phyloP scores from a whole-genome alignment of 2,329 filamentous ascomycete species.

The Fusarium gaditjirri region DNA sequence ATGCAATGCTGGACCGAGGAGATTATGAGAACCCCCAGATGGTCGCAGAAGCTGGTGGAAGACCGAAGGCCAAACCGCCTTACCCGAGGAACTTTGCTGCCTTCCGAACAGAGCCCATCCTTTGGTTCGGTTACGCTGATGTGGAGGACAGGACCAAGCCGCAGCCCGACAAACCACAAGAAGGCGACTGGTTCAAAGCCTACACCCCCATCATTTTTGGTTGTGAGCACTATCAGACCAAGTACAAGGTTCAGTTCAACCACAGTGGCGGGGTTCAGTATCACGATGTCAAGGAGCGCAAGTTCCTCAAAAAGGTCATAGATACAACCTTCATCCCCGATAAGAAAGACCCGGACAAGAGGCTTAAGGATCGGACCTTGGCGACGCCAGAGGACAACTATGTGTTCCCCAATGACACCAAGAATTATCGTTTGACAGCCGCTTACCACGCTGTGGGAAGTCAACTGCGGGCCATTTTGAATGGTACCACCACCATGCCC shows the following conservation, averaged over 20 bases:
- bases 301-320: constrained; percentile 32
- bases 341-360: constrained; percentile 25
- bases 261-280: constrained; percentile 36
- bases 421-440: constrained; percentile 33
- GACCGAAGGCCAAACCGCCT: constrained; percentile 22
- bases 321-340: constrained; percentile 30
- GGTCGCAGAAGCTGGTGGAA: constrained; percentile 7
- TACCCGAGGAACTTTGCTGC: constrained; percentile 38
- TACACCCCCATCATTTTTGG: constrained; percentile 44
- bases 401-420: constrained; percentile 26
- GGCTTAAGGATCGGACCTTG: constrained; percentile 32
- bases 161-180: constrained; percentile 19
- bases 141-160: constrained; percentile 31
- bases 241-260: constrained; percentile 40
- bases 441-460: constrained; percentile 40
- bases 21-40: constrained; percentile 38
- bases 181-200: constrained; percentile 33
- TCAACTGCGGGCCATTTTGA: constrained; percentile 31
- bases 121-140: constrained; percentile 42
- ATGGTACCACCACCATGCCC: constrained; percentile 41
- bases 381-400: constrained; percentile 37
- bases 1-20: constrained; percentile 31
- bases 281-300: constrained; percentile 28
- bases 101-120: constrained; percentile 39
- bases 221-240: constrained; percentile 40